Evolutionary conservation across 1,284 basidiomycete species (phyloP).

Genomic region (Fomitopsis schrenkii): DNA sequence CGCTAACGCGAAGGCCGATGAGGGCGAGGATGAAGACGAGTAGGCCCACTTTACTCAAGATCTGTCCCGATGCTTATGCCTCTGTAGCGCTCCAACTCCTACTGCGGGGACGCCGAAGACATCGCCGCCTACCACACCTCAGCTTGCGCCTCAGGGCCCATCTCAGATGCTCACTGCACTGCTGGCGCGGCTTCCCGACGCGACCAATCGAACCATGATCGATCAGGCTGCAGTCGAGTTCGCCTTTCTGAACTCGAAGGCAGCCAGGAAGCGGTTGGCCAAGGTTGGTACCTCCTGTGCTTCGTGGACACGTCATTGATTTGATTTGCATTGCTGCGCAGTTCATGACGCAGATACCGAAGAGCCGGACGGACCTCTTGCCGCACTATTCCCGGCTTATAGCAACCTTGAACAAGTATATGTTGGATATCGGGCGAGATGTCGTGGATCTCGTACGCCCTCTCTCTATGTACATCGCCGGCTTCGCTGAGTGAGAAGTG

Average conservation of each 20-base stretch:
- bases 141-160: slow-evolving; percentile 78
- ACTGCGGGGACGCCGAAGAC: slow-evolving; percentile 63
- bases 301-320: not conserved
- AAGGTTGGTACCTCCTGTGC: slow-evolving; percentile 48
- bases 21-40: slow-evolving; percentile 48
- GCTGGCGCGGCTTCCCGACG: slow-evolving; percentile 91
- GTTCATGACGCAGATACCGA: slow-evolving; percentile 85
- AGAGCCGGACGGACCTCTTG: slow-evolving; percentile 86
- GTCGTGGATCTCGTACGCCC: slow-evolving; percentile 65
- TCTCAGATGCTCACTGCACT: slow-evolving; percentile 90
- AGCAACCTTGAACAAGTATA: slow-evolving; percentile 86
- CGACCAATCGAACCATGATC: slow-evolving; percentile 87
- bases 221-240: slow-evolving; percentile 97
- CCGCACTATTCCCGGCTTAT: slow-evolving; percentile 92
- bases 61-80: slow-evolving; percentile 1
- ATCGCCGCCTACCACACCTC: slow-evolving; percentile 61
- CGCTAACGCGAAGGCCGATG: slow-evolving; percentile 16
- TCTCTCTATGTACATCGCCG: not conserved
- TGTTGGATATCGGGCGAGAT: slow-evolving; percentile 89
- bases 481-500: not conserved
- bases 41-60: slow-evolving; percentile 26
- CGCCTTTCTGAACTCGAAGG: slow-evolving; percentile 94
- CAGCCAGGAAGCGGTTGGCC: slow-evolving; percentile 84
- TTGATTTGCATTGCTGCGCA: slow-evolving; percentile 25
- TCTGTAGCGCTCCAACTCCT: slow-evolving; percentile 49